Conservation (phyloP, 1,139 yeast species). For the Saccharomycopsis hybrid region DNA sequence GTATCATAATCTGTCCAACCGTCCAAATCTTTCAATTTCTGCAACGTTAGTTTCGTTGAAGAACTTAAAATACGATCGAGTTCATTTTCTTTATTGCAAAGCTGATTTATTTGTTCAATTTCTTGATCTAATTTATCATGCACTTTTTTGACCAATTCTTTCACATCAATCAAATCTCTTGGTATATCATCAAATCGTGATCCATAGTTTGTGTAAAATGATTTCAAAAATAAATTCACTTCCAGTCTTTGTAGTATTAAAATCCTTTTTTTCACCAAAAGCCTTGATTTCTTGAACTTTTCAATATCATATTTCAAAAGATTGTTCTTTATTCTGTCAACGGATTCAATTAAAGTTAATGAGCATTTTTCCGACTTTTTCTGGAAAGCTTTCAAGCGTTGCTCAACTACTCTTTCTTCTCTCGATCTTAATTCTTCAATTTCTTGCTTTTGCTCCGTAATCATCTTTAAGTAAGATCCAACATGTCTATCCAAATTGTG, state of each 20-base stretch:
- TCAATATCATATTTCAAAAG: slow-evolving; percentile 39
- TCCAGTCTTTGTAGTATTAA: slow-evolving; percentile 40
- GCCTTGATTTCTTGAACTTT: slow-evolving; percentile 41
- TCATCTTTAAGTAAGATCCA: slow-evolving; percentile 79
- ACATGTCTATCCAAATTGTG: slow-evolving; percentile 80
- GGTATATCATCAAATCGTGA: slow-evolving; percentile 21
- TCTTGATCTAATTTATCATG: slow-evolving; percentile 24
- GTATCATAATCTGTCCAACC: slow-evolving; percentile 47
- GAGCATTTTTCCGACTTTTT: slow-evolving; percentile 29
- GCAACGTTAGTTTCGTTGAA: slow-evolving; percentile 38
- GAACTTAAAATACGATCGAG: slow-evolving; percentile 43
- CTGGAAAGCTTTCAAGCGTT: slow-evolving; percentile 12
- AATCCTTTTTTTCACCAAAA: slow-evolving; percentile 54
- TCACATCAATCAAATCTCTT: slow-evolving; percentile 17
- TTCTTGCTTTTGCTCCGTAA: slow-evolving; percentile 69
- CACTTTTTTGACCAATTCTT: slow-evolving; percentile 20
- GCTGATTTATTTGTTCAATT: not conserved
- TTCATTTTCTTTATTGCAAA: slow-evolving; percentile 36
- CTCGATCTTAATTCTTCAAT: slow-evolving; percentile 62
- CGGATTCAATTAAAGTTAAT: slow-evolving; percentile 35
- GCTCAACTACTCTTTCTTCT: slow-evolving; percentile 40
- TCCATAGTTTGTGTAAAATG: slow-evolving; percentile 21
- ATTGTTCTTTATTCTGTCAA: slow-evolving; percentile 35
- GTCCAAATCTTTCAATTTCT: slow-evolving; percentile 43
- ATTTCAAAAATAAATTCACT: slow-evolving; percentile 29